Evolutionary conservation across 306 rosid genomes (phyloP).

Genomic region (Morella rubra): DNA sequence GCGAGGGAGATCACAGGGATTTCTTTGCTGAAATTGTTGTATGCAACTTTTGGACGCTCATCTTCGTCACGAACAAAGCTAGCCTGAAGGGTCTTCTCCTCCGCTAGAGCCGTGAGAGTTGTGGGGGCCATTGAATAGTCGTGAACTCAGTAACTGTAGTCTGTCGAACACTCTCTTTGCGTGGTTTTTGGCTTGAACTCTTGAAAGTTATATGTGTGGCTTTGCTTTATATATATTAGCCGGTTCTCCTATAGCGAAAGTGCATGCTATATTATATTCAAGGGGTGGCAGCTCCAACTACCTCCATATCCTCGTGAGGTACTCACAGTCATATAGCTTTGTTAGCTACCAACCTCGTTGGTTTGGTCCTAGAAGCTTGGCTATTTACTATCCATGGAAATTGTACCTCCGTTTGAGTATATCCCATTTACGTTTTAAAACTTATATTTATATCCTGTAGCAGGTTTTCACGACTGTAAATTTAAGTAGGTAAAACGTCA

Average conservation of each 20-base stretch:
- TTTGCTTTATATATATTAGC: neutral
- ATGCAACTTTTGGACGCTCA: conserved; percentile 83
- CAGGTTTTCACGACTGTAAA: too few relatives aligned
- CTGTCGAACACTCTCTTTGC: too few relatives aligned
- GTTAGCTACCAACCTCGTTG: neutral
- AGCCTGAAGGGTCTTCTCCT: conserved; percentile 48
- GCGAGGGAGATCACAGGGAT: conserved; percentile 78
- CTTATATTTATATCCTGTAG: too few relatives aligned
- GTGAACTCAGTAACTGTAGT: too few relatives aligned
- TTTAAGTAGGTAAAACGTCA: too few relatives aligned
- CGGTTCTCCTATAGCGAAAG: neutral
- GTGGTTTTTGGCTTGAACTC: neutral
- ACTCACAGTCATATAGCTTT: neutral
- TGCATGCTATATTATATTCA: neutral
- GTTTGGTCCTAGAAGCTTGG: neutral
- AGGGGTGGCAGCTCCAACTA: conserved; percentile 31
- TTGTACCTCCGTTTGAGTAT: too few relatives aligned
- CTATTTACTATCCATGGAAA: neutral
- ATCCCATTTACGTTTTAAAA: too few relatives aligned
- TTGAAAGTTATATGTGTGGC: neutral
- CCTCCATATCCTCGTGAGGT: neutral
- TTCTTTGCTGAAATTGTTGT: conserved; percentile 69
- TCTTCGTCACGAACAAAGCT: conserved; percentile 76
- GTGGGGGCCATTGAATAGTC: conserved; percentile 30
- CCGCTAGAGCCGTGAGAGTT: conserved; percentile 59